These are phyloP conservation scores for Sclerotinia nivalis DNA, from an alignment of 2,329 filamentous ascomycete species.

Conservation along the genomic window DNA sequence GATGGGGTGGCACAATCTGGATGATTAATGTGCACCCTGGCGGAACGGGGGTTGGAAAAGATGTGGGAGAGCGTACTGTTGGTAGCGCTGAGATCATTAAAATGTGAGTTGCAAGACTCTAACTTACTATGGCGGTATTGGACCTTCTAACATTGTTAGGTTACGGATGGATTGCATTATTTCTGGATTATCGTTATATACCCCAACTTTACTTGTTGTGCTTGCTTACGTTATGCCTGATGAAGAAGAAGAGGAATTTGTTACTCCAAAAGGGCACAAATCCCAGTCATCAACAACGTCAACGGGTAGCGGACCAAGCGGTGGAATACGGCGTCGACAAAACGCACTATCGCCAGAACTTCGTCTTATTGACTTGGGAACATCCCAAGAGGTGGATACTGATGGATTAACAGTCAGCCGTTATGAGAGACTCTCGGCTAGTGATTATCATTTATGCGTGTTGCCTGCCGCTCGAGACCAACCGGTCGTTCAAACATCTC, in stretches of 20 bases:
- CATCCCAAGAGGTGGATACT: slow-evolving; percentile 80
- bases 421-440: slow-evolving; percentile 80
- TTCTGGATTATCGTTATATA: slow-evolving; percentile 96
- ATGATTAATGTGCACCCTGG: slow-evolving; percentile 87
- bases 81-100: slow-evolving; percentile 89
- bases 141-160: slow-evolving; percentile 49
- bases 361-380: slow-evolving; percentile 83
- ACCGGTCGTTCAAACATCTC: slow-evolving; percentile 59
- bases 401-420: slow-evolving; percentile 84
- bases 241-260: slow-evolving; percentile 45
- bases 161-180: slow-evolving; percentile 97
- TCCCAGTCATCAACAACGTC: slow-evolving; percentile 49
- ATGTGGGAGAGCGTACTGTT: slow-evolving; percentile 68
- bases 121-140: background rate
- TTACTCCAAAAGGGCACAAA: slow-evolving; percentile 43
- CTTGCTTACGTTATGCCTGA: slow-evolving; percentile 85
- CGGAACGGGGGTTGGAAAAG: slow-evolving; percentile 63
- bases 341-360: slow-evolving; percentile 86
- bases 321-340: slow-evolving; percentile 68
- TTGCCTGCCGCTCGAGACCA: slow-evolving; percentile 74
- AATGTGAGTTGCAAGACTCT: slow-evolving; percentile 64
- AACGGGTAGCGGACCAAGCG: slow-evolving; percentile 58
- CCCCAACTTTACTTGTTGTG: slow-evolving; percentile 83
- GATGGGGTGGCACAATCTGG: slow-evolving; percentile 97
- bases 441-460: slow-evolving; percentile 88